Evolutionary conservation across 2,329 filamentous ascomycete species (phyloP).

Genomic region (Emmonsiellopsis sp.): DNA sequence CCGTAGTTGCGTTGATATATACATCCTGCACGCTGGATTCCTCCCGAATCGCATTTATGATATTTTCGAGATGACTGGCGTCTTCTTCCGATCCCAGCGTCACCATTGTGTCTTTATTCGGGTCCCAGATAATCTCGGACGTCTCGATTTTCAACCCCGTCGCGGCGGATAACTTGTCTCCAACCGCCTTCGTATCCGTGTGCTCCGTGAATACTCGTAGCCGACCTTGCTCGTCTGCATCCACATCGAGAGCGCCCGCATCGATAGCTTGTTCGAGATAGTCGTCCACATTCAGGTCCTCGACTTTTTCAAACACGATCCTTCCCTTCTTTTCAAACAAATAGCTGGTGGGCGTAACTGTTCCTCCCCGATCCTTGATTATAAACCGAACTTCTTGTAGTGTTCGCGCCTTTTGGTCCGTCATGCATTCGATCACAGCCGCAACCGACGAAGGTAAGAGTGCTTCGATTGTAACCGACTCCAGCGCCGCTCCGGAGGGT

Average conservation of each 20-base stretch:
- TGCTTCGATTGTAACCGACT: constrained; percentile 67
- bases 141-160: constrained; percentile 60
- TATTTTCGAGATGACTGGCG: constrained; percentile 48
- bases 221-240: constrained; percentile 55
- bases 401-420: constrained; percentile 67
- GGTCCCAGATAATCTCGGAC: constrained; percentile 75
- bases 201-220: constrained; percentile 65
- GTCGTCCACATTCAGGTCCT: constrained; percentile 53
- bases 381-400: constrained; percentile 63
- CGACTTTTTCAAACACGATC: constrained; percentile 55
- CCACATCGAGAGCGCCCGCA: constrained; percentile 56
- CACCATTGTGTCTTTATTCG: constrained; percentile 70
- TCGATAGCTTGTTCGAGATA: constrained; percentile 76
- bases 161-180: constrained; percentile 53
- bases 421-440: constrained; percentile 75
- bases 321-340: constrained; percentile 76
- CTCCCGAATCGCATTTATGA: constrained; percentile 50
- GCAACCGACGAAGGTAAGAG: constrained; percentile 67
- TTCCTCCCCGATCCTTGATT: constrained; percentile 64
- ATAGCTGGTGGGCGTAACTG: constrained; percentile 65
- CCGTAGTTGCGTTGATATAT: constrained; percentile 54
- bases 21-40: constrained; percentile 67
- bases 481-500: constrained; percentile 63
- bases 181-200: constrained; percentile 53
- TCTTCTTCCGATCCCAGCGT: constrained; percentile 50